Evolutionary conservation across 352 stramenopile genomes (phyloP).

Genomic region (Globisporangium ultimum): DNA sequence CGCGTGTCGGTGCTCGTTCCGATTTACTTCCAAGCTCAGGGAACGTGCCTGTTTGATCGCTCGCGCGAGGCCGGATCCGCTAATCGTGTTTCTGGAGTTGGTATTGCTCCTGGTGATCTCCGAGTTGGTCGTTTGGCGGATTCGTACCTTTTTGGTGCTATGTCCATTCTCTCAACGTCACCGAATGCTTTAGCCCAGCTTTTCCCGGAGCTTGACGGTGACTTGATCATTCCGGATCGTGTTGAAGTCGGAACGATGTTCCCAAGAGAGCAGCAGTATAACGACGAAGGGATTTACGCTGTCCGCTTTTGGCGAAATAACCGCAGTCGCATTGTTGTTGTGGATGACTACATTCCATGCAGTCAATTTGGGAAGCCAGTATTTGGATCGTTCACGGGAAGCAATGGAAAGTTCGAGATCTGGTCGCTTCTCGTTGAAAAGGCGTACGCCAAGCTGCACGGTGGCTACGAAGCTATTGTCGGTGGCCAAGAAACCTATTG

Average conservation of each 20-base stretch:
- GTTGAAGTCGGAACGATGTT: slow-evolving; percentile 50
- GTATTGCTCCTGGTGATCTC: slow-evolving; percentile 61
- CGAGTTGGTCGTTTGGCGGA: slow-evolving; percentile 66
- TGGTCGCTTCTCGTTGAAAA: slow-evolving; percentile 94
- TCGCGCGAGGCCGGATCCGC: slow-evolving; percentile 44
- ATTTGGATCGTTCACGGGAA: slow-evolving; percentile 81
- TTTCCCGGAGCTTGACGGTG: slow-evolving; percentile 62
- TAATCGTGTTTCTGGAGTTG: slow-evolving; percentile 57
- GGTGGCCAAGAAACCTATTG: slow-evolving; percentile 80
- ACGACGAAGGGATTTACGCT: slow-evolving; percentile 85
- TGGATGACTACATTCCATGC: slow-evolving; percentile 86
- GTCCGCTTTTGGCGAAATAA: slow-evolving; percentile 86
- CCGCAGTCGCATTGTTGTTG: slow-evolving; percentile 71
- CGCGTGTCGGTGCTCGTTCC: slow-evolving; percentile 76
- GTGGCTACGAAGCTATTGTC: slow-evolving; percentile 87
- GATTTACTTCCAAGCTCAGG: slow-evolving; percentile 74
- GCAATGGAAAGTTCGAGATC: slow-evolving; percentile 86
- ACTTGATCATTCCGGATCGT: slow-evolving; percentile 53
- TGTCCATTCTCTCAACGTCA: slow-evolving; percentile 81
- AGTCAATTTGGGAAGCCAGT: slow-evolving; percentile 80
- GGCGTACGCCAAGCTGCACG: slow-evolving; percentile 93
- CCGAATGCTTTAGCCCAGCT: slow-evolving; percentile 68
- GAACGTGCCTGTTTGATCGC: slow-evolving; percentile 79
- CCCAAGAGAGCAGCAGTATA: slow-evolving; percentile 82
- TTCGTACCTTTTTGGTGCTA: slow-evolving; percentile 74